Percentiles rank a stretch among this genome's conserved stretches.
These are phyloP conservation scores for Syzygium oleosum DNA, from an alignment of 345 rosid genomes.

Conservation along the genomic window DNA sequence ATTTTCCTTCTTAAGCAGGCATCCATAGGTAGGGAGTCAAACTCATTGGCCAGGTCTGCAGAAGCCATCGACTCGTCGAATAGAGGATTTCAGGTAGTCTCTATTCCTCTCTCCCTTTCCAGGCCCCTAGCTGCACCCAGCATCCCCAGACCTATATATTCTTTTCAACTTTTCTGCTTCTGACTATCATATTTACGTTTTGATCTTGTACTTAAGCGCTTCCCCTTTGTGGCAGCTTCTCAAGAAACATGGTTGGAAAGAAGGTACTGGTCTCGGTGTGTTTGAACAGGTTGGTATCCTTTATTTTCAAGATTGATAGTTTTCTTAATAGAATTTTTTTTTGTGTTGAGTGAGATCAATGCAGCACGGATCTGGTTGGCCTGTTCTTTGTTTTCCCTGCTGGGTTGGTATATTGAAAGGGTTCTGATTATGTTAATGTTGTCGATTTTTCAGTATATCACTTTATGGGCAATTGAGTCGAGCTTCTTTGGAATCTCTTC, in stretches of 20 bases:
- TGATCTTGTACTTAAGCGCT: background rate
- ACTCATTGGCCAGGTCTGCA: constrained; percentile 22
- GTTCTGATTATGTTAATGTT: background rate
- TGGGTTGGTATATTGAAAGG: background rate
- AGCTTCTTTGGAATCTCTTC: background rate
- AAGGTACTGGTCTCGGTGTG: constrained; percentile 84
- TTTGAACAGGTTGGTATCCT: constrained; percentile 51
- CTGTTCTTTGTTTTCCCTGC: background rate
- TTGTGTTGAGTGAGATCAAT: background rate
- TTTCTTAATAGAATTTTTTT: background rate
- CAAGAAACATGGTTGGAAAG: constrained; percentile 97
- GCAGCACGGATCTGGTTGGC: background rate
- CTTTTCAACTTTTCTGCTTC: background rate
- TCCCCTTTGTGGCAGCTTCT: constrained; percentile 40
- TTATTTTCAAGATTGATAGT: background rate
- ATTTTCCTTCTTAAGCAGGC: background rate
- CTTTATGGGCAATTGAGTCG: background rate
- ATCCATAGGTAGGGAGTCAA: constrained; percentile 16
- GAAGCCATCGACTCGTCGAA: constrained; percentile 55
- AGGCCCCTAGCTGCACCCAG: background rate
- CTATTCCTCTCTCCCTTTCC: background rate
- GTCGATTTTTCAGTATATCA: background rate
- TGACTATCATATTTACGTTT: background rate
- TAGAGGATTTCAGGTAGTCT: constrained; percentile 63
- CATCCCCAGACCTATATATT: background rate